These are phyloP conservation scores for Trichoderma sp. DNA, from an alignment of 2,329 filamentous ascomycete species.

Conservation along the genomic window DNA sequence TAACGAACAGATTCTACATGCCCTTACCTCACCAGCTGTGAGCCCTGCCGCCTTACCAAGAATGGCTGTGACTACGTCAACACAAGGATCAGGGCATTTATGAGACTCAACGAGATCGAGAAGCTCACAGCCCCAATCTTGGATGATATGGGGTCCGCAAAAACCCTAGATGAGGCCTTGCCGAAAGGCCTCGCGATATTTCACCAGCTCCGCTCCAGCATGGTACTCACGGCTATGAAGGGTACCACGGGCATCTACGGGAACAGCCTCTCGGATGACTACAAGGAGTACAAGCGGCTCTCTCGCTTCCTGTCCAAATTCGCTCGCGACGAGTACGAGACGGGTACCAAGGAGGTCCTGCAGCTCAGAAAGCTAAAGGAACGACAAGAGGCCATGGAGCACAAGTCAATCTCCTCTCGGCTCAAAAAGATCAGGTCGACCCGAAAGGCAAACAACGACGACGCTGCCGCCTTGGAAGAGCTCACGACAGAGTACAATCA, in stretches of 20 bases:
- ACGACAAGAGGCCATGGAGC: neutral
- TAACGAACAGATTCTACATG: neutral
- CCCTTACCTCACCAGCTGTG: neutral
- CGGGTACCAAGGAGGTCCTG: neutral
- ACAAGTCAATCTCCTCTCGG: neutral
- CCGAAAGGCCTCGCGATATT: neutral
- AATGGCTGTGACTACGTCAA: neutral
- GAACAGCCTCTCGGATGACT: neutral
- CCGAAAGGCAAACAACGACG: neutral
- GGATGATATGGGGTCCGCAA: neutral
- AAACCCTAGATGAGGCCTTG: neutral
- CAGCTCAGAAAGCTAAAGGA: neutral
- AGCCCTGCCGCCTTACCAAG: neutral
- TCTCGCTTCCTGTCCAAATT: neutral
- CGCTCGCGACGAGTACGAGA: neutral
- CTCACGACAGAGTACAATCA: neutral
- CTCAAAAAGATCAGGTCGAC: neutral
- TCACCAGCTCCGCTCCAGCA: neutral
- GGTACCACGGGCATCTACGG: neutral
- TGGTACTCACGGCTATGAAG: neutral
- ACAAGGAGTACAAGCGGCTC: neutral
- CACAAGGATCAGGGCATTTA: neutral
- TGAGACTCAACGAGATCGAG: conserved; percentile 8
- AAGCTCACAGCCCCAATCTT: neutral
- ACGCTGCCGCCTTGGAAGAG: neutral